phyloP scores from a whole-genome alignment of 352 stramenopile species.

The Globisporangium parvum region DNA sequence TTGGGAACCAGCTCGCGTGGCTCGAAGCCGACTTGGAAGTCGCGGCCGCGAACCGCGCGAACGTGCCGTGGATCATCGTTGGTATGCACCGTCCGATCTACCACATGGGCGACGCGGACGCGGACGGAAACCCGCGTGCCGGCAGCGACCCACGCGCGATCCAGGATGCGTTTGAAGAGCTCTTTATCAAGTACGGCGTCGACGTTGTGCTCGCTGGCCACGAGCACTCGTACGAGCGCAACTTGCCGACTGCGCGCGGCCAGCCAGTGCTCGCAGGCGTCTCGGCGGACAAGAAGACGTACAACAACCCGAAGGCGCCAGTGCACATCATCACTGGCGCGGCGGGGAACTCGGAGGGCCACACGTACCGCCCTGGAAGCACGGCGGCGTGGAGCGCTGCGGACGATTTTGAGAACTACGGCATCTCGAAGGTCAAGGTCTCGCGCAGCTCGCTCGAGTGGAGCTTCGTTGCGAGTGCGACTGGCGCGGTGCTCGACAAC shows the following conservation, averaged over 20 bases:
- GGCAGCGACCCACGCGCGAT: conserved; percentile 12
- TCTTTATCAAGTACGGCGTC: conserved; percentile 84
- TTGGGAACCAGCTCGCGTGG: conserved; percentile 47
- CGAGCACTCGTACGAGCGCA: conserved; percentile 81
- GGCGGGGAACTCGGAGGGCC: conserved; percentile 51
- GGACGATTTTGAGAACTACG: conserved; percentile 42
- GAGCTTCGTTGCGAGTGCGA: conserved; percentile 22
- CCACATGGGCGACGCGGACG: too few species aligned
- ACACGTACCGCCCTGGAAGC: conserved; percentile 10
- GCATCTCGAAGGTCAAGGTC: conserved; percentile 9
- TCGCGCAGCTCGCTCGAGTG: conserved; percentile 17
- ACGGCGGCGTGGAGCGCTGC: conserved; percentile 42
- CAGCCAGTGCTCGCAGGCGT: conserved; percentile 37
- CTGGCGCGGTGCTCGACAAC: conserved; percentile 17
- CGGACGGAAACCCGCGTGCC: too few species aligned
- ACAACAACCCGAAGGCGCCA: conserved; percentile 49
- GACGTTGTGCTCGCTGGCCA: conserved; percentile 84
- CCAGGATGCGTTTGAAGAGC: conserved; percentile 67
- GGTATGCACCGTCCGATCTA: conserved; percentile 23
- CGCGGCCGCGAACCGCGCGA: conserved; percentile 15
- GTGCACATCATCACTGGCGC: conserved; percentile 65
- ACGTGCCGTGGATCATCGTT: conserved; percentile 18
- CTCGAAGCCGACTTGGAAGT: conserved; percentile 42
- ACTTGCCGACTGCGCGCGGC: conserved; percentile 46
- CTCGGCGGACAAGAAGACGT: conserved; percentile 44